Conservation (phyloP, 2,329 filamentous ascomycete genomes). For the Penicillium rolfsii region DNA sequence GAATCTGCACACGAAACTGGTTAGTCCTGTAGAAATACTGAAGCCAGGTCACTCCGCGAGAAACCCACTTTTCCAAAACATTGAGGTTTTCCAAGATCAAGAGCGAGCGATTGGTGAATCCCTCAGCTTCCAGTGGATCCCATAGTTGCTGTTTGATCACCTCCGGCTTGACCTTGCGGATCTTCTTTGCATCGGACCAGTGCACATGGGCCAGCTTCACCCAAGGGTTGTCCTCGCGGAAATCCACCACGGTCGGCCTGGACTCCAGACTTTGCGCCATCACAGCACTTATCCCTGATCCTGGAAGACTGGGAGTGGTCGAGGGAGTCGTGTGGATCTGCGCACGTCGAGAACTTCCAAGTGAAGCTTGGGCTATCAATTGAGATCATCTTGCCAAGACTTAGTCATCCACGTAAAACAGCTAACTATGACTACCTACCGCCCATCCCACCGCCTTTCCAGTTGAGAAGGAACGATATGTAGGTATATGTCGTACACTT, state of each 20-base stretch:
- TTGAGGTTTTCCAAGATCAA: conserved; percentile 87
- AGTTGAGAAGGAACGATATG: too few species aligned
- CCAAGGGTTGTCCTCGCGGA: conserved; percentile 52
- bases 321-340: conserved; percentile 32
- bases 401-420: neutral
- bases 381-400: conserved; percentile 27
- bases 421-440: neutral
- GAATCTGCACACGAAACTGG: conserved; percentile 63
- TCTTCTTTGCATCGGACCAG: conserved; percentile 78
- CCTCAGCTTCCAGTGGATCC: conserved; percentile 80
- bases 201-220: conserved; percentile 76
- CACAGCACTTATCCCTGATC: conserved; percentile 47
- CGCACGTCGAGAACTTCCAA: conserved; percentile 35
- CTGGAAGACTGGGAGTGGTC: conserved; percentile 21
- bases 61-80: conserved; percentile 73
- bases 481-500: neutral
- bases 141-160: conserved; percentile 86
- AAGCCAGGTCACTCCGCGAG: neutral
- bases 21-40: conserved; percentile 24
- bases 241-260: conserved; percentile 48
- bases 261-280: conserved; percentile 61
- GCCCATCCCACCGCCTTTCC: neutral
- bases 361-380: conserved; percentile 20
- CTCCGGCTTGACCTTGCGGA: conserved; percentile 76
- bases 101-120: conserved; percentile 76